Evolutionary conservation across 768 basidiomycete genomes (phyloP), one percentile per base, ranked within the genome.

Genomic region (Lentinula lateritia): DNA sequence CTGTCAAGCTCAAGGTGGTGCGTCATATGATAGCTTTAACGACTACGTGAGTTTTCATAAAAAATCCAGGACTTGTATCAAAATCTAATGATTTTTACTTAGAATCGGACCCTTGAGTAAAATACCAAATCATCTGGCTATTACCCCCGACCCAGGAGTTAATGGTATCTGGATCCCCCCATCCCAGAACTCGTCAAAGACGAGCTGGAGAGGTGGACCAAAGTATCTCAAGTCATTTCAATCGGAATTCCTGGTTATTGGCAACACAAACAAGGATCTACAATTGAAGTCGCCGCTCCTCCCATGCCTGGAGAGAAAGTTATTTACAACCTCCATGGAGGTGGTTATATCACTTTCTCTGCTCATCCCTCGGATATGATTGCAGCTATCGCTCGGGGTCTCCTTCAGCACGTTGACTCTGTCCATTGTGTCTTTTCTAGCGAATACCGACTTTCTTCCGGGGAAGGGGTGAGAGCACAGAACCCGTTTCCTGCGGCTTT

Each of bases 401-500:
- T 86, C 32, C 68, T 90, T 23, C 67, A 82, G 62, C 74, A 81
- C 41, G 72, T 75, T 43, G 69, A 74, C 45, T 63, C 74, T 12
- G 69, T 85, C n/a, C 70, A 75, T 34, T 81, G 86, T 46, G 73
- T 77, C 5, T 80, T 90, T 66, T 80, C 81, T 12, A 65, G 90
- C 53, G 92, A 92, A 72, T 94, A 93, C 71, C 86, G 90, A 5
- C 80, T 88, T 48, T 83, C 84, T 43, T 73, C 83, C 6, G 69
- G 72, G 12, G 69, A 74, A 52, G 78, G 83, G 32, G 73, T 73
- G 66, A 62, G 68, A 34, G 71, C 75, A 12, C 72, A 72, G 5
- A 77, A 86, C 62, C 81, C 89, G 7, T 93, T 93, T 75, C 92
- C 92, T 0, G 77, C 87, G 0, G 88, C 88, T 18, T 76, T 94